phyloP scores from a whole-genome alignment of 164 flowering plant genomes.

The Umbellularia californica region DNA sequence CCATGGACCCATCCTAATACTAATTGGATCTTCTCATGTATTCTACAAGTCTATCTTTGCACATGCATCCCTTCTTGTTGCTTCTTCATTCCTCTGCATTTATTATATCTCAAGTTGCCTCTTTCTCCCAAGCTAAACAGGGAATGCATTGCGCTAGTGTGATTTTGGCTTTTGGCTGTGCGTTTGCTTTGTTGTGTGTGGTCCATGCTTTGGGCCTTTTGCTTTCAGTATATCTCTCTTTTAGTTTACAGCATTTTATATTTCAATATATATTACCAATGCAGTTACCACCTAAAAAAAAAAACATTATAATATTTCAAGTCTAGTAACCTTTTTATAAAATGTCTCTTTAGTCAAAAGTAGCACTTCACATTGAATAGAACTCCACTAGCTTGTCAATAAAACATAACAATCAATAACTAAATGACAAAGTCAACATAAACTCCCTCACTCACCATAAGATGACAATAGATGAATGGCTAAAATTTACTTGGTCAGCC shows the following conservation, averaged over 20 bases:
- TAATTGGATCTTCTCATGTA: too few relatives aligned
- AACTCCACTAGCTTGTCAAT: background rate
- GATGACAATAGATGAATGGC: conserved; percentile 58
- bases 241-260: background rate
- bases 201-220: too few relatives aligned
- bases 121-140: too few relatives aligned
- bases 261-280: background rate
- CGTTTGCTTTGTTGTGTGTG: too few relatives aligned
- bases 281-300: background rate
- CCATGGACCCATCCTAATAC: too few relatives aligned
- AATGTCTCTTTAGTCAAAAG: background rate
- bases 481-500: conserved; percentile 58
- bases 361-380: background rate
- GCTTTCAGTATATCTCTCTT: too few relatives aligned
- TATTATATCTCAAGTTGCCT: too few relatives aligned
- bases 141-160: too few relatives aligned
- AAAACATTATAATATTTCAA: background rate
- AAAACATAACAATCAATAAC: background rate
- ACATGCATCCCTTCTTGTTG: too few relatives aligned
- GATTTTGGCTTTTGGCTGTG: too few relatives aligned
- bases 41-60: too few relatives aligned
- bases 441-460: conserved; percentile 54
- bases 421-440: background rate
- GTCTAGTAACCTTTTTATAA: background rate
- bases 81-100: too few relatives aligned